Evolutionary conservation across 140 eudicot genomes (phyloP).

Genomic region (Artemisia princeps): DNA sequence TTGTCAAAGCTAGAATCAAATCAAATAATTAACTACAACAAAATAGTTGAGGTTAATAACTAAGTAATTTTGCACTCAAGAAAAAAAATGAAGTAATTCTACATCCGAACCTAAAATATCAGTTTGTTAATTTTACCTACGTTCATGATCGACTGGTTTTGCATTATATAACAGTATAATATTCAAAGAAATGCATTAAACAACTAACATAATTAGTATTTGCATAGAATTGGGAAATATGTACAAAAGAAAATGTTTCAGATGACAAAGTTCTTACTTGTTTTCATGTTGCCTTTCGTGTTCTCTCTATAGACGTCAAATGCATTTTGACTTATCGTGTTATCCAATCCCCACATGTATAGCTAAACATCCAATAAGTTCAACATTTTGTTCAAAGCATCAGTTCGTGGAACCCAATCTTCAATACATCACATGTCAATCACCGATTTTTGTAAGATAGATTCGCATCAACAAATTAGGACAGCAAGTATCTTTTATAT

Average conservation of each 20-base stretch:
- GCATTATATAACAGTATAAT: background rate
- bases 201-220: background rate
- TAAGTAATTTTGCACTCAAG: too few species aligned
- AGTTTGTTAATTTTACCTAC: too few species aligned
- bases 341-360: background rate
- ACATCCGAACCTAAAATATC: too few species aligned
- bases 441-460: background rate
- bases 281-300: constrained; percentile 6
- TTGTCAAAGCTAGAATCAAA: too few species aligned
- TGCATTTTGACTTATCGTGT: background rate
- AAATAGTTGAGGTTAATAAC: too few species aligned
- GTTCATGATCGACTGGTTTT: too few species aligned
- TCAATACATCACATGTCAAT: background rate
- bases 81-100: too few species aligned
- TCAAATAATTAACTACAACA: too few species aligned
- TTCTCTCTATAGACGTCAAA: background rate
- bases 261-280: constrained; percentile 27
- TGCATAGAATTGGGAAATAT: background rate
- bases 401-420: background rate
- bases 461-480: background rate
- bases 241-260: background rate
- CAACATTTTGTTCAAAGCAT: background rate
- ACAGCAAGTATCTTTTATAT: background rate
- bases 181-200: background rate
- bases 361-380: background rate